Conservation (phyloP, 148 eudicot genomes). For the Nepenthes mirabilis region DNA sequence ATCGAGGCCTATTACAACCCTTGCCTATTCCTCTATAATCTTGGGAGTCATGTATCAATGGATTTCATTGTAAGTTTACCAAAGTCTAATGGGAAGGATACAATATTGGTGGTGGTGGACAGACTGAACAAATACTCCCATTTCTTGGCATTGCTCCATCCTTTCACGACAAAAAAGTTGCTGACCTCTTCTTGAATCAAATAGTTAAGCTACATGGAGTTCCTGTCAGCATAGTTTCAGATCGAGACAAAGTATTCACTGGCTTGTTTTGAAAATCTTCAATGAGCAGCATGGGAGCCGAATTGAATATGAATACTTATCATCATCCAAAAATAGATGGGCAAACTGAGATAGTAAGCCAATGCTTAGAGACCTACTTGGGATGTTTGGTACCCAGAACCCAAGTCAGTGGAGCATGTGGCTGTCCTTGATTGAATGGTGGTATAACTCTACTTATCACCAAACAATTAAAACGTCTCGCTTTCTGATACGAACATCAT, state of each 20-base stretch:
- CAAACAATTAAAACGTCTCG: neutral
- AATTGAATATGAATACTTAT: neutral
- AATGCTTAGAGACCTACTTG: neutral
- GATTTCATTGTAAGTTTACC: neutral
- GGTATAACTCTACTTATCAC: neutral
- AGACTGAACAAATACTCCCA: neutral
- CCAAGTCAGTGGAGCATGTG: too few species aligned
- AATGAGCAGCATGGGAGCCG: neutral
- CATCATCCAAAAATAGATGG: neutral
- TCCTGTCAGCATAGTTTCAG: neutral
- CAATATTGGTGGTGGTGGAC: neutral
- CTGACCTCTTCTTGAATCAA: neutral
- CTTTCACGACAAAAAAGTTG: neutral
- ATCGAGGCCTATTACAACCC: neutral
- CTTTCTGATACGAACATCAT: too few species aligned
- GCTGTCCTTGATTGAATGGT: neutral
- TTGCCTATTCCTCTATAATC: neutral
- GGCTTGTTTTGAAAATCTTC: neutral
- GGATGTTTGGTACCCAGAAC: neutral
- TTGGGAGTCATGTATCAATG: neutral
- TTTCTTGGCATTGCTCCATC: neutral
- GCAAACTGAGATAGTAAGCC: neutral
- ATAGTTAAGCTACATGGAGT: neutral
- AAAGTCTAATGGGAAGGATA: neutral
- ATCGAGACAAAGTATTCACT: neutral